phyloP scores from a whole-genome alignment of 1,284 basidiomycete species.

The Nidula niveotomentosa region DNA sequence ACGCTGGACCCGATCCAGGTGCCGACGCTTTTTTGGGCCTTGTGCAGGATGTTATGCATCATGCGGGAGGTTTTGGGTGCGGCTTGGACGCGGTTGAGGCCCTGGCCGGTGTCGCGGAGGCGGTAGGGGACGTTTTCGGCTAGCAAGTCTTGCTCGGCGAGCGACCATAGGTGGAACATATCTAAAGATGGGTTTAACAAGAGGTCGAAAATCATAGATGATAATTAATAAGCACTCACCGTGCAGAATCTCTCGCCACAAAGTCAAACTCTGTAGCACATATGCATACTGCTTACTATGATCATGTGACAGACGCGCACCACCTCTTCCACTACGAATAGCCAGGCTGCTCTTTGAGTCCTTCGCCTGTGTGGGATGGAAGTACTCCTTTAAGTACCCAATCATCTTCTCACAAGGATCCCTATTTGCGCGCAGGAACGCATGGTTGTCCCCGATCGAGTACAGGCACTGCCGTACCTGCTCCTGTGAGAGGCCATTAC shows the following conservation, averaged over 20 bases:
- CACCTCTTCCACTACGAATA: slow-evolving; percentile 74
- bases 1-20: slow-evolving; percentile 72
- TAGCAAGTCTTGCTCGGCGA: slow-evolving; percentile 77
- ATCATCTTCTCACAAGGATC: slow-evolving; percentile 86
- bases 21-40: slow-evolving; percentile 76
- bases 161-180: slow-evolving; percentile 82
- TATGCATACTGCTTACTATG: slow-evolving; percentile 81
- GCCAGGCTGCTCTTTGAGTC: slow-evolving; percentile 65
- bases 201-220: not conserved
- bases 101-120: slow-evolving; percentile 80
- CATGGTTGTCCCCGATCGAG: slow-evolving; percentile 83
- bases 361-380: slow-evolving; percentile 67
- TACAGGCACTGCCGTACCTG: slow-evolving; percentile 74
- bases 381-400: slow-evolving; percentile 66
- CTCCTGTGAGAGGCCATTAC: slow-evolving; percentile 58
- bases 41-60: slow-evolving; percentile 82
- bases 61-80: slow-evolving; percentile 81
- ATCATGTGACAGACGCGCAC: slow-evolving; percentile 78
- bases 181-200: slow-evolving; percentile 38
- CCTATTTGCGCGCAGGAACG: slow-evolving; percentile 78
- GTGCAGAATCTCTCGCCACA: slow-evolving; percentile 82
- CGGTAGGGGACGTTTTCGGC: slow-evolving; percentile 72
- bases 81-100: slow-evolving; percentile 79
- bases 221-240: slow-evolving; percentile 42
- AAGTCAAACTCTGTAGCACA: slow-evolving; percentile 77